Evolutionary conservation across 202 grass and related monocot genomes (phyloP).

Genomic region (Panicum hallii): DNA sequence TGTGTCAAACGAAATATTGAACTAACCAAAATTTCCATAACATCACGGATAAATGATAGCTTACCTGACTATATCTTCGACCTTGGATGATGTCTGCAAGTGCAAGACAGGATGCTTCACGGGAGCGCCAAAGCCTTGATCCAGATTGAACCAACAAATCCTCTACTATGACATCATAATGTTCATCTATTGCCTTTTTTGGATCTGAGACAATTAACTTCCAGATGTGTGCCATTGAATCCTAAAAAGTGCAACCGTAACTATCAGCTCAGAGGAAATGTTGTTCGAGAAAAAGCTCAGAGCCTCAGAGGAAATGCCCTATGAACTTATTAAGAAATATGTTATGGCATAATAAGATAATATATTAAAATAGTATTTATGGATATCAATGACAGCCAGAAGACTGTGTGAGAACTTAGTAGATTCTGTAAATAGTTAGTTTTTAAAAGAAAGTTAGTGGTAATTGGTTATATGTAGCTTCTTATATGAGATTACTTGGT

Average conservation of each 20-base stretch:
- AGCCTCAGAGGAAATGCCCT: conserved; percentile 25
- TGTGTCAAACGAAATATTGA: conserved; percentile 22
- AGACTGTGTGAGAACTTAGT: background rate
- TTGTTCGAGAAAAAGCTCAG: background rate
- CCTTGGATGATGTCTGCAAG: conserved; percentile 97
- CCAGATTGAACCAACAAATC: conserved; percentile 96
- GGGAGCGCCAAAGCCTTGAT: conserved; percentile 95
- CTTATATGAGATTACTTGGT: background rate
- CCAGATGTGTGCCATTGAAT: conserved; percentile 99
- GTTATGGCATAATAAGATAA: conserved; percentile 25
- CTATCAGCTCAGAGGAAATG: conserved; percentile 27
- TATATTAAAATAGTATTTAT: background rate
- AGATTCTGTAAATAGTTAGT: background rate
- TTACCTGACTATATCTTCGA: conserved; percentile 85
- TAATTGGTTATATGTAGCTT: background rate
- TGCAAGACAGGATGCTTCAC: conserved; percentile 98
- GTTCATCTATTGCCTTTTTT: conserved; percentile 93
- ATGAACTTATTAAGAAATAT: conserved; percentile 26
- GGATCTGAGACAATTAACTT: conserved; percentile 95
- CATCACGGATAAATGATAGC: conserved; percentile 12
- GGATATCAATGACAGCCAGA: conserved; percentile 6
- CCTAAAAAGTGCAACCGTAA: conserved; percentile 54
- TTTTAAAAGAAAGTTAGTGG: background rate
- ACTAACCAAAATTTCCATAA: conserved; percentile 29
- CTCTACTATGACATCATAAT: conserved; percentile 85